Conservation (phyloP, 768 basidiomycete genomes). For the Rhizopogon vesiculosus region DNA sequence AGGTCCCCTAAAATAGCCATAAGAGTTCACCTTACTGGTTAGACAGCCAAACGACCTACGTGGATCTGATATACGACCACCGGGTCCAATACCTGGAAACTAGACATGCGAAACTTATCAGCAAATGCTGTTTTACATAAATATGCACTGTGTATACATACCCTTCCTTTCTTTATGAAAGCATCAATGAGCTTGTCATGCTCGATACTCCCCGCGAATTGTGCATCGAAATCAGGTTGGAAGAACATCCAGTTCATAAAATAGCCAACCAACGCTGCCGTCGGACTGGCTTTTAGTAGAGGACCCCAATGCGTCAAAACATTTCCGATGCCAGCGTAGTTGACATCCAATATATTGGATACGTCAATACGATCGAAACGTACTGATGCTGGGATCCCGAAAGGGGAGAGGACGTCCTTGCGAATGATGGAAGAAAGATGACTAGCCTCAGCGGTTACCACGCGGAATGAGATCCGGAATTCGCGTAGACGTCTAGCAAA, state of each 20-base stretch:
- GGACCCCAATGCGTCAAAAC: constrained; percentile 34
- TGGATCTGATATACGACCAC: neutral
- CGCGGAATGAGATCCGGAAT: constrained; percentile 28
- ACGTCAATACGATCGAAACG: constrained; percentile 44
- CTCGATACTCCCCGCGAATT: constrained; percentile 1
- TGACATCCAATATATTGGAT: constrained; percentile 42
- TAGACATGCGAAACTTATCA: neutral
- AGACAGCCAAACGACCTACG: neutral
- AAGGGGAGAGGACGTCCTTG: constrained; percentile 8
- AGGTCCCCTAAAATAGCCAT: neutral
- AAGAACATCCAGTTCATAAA: constrained; percentile 42
- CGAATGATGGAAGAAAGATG: constrained; percentile 35
- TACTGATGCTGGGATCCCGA: constrained; percentile 17
- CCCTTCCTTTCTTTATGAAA: constrained; percentile 14
- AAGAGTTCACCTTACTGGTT: neutral
- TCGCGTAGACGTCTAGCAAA: constrained; percentile 32
- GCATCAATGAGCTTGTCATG: constrained; percentile 1
- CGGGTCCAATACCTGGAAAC: constrained; percentile 1
- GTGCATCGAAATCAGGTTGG: neutral
- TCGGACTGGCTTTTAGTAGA: constrained; percentile 25
- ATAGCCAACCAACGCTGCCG: constrained; percentile 35
- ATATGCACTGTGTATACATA: neutral
- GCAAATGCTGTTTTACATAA: neutral
- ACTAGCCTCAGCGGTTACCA: constrained; percentile 34
- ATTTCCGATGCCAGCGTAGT: constrained; percentile 33